These are phyloP conservation scores for Poa annua DNA, from an alignment of 176 grass and related monocot genomes.

Conservation along the genomic window DNA sequence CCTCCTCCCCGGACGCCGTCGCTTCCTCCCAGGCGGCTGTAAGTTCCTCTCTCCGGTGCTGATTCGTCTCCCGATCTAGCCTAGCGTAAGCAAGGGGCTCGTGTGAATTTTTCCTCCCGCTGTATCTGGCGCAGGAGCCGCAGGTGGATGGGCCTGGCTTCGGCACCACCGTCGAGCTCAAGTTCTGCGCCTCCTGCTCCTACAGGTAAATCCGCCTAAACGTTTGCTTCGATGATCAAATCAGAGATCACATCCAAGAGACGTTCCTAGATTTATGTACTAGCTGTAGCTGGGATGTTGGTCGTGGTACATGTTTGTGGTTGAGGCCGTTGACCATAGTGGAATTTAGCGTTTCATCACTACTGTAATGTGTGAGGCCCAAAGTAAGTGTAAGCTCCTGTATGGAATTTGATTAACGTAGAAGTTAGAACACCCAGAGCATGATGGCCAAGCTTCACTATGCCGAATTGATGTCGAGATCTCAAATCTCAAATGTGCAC, in stretches of 20 bases:
- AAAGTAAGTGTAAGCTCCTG: background rate
- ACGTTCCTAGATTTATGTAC: conserved; percentile 27
- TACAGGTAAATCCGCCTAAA: conserved; percentile 50
- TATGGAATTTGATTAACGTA: background rate
- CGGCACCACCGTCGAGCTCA: conserved; percentile 81
- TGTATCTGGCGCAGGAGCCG: conserved; percentile 43
- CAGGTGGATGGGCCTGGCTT: conserved; percentile 67
- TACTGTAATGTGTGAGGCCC: background rate
- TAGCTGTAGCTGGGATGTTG: background rate
- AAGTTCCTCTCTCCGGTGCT: background rate
- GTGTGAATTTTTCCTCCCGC: background rate
- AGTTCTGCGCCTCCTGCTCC: conserved; percentile 88
- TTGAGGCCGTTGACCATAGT: background rate
- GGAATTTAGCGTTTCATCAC: background rate
- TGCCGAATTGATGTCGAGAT: background rate
- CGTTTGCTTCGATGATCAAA: background rate
- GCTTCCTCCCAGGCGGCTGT: conserved; percentile 7
- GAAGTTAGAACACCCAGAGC: background rate
- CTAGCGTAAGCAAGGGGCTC: background rate
- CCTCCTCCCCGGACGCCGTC: conserved; percentile 28
- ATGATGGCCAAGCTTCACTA: background rate
- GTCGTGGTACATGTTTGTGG: background rate
- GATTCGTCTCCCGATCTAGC: conserved; percentile 7
- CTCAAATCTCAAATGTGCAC: background rate
- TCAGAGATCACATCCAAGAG: conserved; percentile 5